Conservation (phyloP, 352 stramenopile genomes). For the Globisporangium alternatum region DNA sequence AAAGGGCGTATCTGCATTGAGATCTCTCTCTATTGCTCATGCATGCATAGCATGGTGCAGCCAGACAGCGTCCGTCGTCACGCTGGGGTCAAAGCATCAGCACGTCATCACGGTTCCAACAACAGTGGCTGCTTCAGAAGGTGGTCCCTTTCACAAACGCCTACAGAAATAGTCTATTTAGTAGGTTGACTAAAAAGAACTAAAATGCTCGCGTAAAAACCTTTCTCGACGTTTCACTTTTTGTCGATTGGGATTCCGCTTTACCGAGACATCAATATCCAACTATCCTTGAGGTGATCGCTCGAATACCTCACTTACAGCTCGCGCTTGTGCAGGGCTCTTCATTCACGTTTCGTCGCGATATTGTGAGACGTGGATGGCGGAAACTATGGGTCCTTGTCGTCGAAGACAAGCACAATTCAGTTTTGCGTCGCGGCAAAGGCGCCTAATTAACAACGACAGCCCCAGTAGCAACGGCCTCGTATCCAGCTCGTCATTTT, state of each 20-base stretch:
- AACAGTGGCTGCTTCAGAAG: neutral
- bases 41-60: too few species aligned
- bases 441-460: neutral
- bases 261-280: too few species aligned
- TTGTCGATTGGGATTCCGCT: neutral
- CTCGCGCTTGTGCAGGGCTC: too few species aligned
- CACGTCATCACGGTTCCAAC: neutral
- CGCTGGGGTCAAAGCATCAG: neutral
- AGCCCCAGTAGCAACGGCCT: neutral
- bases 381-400: neutral
- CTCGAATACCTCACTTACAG: neutral
- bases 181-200: neutral
- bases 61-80: neutral
- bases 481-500: neutral
- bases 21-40: too few species aligned
- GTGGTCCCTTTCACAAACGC: too few species aligned
- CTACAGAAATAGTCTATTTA: neutral
- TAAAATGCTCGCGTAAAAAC: neutral
- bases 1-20: too few species aligned
- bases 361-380: neutral
- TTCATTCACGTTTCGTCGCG: neutral
- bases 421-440: neutral
- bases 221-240: neutral
- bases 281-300: too few species aligned
- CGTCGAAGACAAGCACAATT: neutral